Conservation (phyloP, 768 basidiomycete genomes). For the Paxillus involutus region DNA sequence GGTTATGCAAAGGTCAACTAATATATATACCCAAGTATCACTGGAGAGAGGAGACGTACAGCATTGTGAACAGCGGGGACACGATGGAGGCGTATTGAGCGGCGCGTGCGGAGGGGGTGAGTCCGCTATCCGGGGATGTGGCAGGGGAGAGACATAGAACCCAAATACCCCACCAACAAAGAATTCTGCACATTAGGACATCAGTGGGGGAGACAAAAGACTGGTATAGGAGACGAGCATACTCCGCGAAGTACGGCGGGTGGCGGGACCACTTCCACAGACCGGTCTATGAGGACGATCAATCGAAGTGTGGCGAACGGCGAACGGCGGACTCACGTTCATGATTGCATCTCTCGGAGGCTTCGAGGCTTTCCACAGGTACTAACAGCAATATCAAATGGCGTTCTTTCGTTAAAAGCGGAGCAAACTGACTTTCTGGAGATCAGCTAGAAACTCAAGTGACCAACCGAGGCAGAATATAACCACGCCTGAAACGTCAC, state of each 20-base stretch:
- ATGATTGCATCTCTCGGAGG: conserved; percentile 51
- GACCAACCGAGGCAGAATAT: conserved; percentile 59
- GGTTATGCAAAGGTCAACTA: too few species aligned
- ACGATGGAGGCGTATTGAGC: conserved; percentile 62
- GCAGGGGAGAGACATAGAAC: conserved; percentile 58
- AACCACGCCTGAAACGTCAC: conserved; percentile 64
- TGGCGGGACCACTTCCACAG: conserved; percentile 62
- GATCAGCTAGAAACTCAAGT: conserved; percentile 56
- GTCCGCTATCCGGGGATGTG: conserved; percentile 40
- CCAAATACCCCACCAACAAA: conserved; percentile 71
- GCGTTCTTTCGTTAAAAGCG: not conserved
- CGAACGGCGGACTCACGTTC: conserved; percentile 31
- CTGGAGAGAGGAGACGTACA: conserved; percentile 35
- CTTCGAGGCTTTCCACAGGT: conserved; percentile 49
- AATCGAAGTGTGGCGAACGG: not conserved
- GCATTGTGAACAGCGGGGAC: conserved; percentile 62
- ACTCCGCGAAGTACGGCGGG: conserved; percentile 75
- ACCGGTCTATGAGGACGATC: conserved; percentile 36
- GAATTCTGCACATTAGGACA: conserved; percentile 37
- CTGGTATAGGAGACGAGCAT: conserved; percentile 20
- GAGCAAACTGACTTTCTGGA: conserved; percentile 46
- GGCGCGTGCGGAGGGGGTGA: conserved; percentile 37
- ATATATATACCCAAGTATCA: too few species aligned
- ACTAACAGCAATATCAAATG: conserved; percentile 32
- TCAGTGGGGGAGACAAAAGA: too few species aligned